Conservation (phyloP, 441 rosid species). For the Pelargonium cotyledonis region DNA sequence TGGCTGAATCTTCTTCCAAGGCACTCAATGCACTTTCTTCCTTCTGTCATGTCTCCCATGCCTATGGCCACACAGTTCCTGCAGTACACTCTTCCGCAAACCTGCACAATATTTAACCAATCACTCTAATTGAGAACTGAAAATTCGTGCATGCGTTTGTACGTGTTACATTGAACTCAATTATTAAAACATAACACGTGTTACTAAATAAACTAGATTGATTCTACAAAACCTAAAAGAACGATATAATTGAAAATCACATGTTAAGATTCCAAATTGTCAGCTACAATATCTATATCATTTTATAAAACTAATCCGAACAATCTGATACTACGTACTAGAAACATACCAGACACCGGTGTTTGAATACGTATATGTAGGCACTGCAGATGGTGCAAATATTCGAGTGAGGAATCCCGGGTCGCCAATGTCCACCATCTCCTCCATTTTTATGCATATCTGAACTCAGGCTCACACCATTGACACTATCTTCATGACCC, state of each 20-base stretch:
- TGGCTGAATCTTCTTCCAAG: slow-evolving; percentile 49
- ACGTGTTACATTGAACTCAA: no score
- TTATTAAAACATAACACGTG: no score
- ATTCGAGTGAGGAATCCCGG: slow-evolving; percentile 67
- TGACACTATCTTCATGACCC: slow-evolving; percentile 19
- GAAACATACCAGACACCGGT: slow-evolving; percentile 48
- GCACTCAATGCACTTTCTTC: slow-evolving; percentile 53
- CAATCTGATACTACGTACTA: no score
- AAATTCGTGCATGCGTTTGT: no score
- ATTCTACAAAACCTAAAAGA: no score
- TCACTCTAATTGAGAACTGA: no score
- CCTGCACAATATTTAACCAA: slow-evolving; percentile 26
- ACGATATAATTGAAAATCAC: no score
- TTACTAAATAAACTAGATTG: no score
- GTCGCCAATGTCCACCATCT: slow-evolving; percentile 34
- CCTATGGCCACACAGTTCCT: slow-evolving; percentile 41
- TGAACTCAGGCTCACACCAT: slow-evolving; percentile 36
- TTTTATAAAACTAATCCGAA: background rate
- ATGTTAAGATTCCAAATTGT: no score
- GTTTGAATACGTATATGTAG: slow-evolving; percentile 49
- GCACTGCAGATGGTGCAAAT: slow-evolving; percentile 56
- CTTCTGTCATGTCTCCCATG: slow-evolving; percentile 66
- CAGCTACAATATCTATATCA: no score
- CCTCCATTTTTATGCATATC: slow-evolving; percentile 17
- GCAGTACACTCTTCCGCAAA: slow-evolving; percentile 65